phyloP scores from a whole-genome alignment of 2,329 filamentous ascomycete species.

The Fusarium sp. region DNA sequence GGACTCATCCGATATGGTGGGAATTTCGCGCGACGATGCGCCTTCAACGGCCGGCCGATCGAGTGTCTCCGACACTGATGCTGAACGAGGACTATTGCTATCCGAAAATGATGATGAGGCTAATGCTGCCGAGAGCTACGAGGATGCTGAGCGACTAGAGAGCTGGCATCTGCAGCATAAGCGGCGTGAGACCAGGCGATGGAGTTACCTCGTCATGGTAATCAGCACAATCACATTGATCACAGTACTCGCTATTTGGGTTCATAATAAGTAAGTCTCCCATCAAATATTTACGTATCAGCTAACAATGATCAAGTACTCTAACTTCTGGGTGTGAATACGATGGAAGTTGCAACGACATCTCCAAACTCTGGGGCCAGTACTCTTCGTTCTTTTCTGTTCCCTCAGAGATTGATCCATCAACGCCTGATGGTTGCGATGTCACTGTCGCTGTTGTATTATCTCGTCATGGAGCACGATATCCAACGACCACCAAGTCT shows the following conservation, averaged over 20 bases:
- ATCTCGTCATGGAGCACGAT: conserved; percentile 86
- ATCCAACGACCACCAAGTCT: conserved; percentile 79
- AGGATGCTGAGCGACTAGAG: conserved; percentile 37
- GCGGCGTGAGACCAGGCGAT: conserved; percentile 35
- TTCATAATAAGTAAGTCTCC: conserved; percentile 37
- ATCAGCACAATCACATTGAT: conserved; percentile 35
- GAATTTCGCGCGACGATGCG: conserved; percentile 30
- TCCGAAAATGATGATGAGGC: conserved; percentile 23
- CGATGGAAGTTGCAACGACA: conserved; percentile 62
- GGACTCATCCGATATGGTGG: conserved; percentile 32
- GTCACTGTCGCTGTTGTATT: conserved; percentile 85
- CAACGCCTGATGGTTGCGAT: conserved; percentile 74
- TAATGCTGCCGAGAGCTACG: conserved; percentile 9
- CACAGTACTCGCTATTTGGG: conserved; percentile 36
- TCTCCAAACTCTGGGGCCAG: conserved; percentile 81
- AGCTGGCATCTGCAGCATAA: conserved; percentile 38
- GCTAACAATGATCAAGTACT: conserved; percentile 16
- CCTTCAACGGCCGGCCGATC: conserved; percentile 21
- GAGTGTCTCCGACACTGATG: conserved; percentile 27
- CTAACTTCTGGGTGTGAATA: conserved; percentile 43
- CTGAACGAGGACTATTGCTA: conserved; percentile 31
- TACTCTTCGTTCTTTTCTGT: conserved; percentile 88
- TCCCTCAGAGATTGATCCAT: conserved; percentile 71
- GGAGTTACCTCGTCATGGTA: conserved; percentile 42
- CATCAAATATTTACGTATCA: not conserved